phyloP scores from a whole-genome alignment of 768 basidiomycete genomes.

The Hypholoma sublateritium region DNA sequence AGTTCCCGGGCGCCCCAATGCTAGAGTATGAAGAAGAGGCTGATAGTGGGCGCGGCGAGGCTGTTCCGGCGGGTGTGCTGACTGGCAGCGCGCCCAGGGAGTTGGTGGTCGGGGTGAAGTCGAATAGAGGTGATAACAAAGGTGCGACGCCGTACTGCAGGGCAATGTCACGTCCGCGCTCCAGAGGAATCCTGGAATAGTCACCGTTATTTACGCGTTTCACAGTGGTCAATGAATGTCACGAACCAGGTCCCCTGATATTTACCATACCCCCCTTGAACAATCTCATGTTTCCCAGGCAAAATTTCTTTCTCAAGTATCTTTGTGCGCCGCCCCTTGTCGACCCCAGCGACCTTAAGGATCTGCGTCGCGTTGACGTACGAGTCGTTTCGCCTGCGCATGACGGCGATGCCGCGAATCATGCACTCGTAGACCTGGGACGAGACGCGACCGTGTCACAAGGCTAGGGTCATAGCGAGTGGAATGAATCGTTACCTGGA shows the following conservation, averaged over 20 bases:
- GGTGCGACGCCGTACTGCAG: slow-evolving; percentile 88
- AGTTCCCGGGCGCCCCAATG: slow-evolving; percentile 44
- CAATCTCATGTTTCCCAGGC: slow-evolving; percentile 94
- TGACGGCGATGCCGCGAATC: slow-evolving; percentile 97
- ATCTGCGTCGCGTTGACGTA: slow-evolving; percentile 99
- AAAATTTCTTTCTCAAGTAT: slow-evolving; percentile 97
- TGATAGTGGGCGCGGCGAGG: slow-evolving; percentile 65
- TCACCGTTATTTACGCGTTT: slow-evolving; percentile 15
- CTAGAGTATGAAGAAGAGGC: slow-evolving; percentile 68
- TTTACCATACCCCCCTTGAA: slow-evolving; percentile 98
- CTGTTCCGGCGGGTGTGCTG: slow-evolving; percentile 42
- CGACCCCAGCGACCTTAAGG: slow-evolving; percentile 96
- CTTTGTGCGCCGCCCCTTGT: slow-evolving; percentile 95
- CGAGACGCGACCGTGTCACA: slow-evolving; percentile 39
- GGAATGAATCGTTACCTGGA: slow-evolving; percentile 53
- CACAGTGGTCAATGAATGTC: background rate
- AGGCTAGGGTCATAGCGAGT: slow-evolving; percentile 10
- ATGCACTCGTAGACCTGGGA: slow-evolving; percentile 93
- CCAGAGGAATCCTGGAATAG: slow-evolving; percentile 84
- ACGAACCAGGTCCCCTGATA: slow-evolving; percentile 98
- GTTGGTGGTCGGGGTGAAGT: slow-evolving; percentile 80
- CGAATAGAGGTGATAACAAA: slow-evolving; percentile 87
- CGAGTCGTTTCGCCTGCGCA: slow-evolving; percentile 93
- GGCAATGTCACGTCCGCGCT: slow-evolving; percentile 91
- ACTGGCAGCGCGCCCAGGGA: slow-evolving; percentile 70